Evolutionary conservation across 2,329 filamentous ascomycete species (phyloP).

Genomic region (Neonectria coccinea): DNA sequence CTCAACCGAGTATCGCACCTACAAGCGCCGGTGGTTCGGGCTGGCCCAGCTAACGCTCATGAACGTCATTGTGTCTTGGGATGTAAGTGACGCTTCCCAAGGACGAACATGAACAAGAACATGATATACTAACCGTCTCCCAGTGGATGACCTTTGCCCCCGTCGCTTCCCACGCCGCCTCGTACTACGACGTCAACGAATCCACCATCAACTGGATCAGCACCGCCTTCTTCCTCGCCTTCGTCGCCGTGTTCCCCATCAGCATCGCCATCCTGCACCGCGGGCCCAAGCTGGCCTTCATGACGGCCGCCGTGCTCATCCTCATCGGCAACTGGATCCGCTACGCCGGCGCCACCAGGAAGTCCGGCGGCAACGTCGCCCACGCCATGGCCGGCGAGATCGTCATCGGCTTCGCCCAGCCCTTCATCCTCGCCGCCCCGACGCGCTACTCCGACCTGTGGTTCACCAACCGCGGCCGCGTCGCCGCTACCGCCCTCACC

Average conservation of each 20-base stretch:
- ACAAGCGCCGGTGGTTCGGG: slow-evolving; percentile 91
- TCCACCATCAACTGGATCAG: slow-evolving; percentile 92
- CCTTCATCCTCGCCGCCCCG: slow-evolving; percentile 90
- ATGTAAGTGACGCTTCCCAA: slow-evolving; percentile 70
- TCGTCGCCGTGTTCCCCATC: slow-evolving; percentile 77
- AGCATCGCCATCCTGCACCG: slow-evolving; percentile 83
- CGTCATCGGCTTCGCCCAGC: slow-evolving; percentile 87
- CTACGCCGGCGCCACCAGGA: slow-evolving; percentile 74
- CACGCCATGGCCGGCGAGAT: slow-evolving; percentile 93
- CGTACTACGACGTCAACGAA: slow-evolving; percentile 81
- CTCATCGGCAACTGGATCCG: slow-evolving; percentile 92
- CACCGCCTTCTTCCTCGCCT: slow-evolving; percentile 88
- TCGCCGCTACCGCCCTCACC: slow-evolving; percentile 86
- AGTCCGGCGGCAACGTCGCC: slow-evolving; percentile 73
- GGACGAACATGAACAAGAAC: slow-evolving; percentile 3
- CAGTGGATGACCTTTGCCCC: slow-evolving; percentile 93
- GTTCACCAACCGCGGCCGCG: slow-evolving; percentile 87
- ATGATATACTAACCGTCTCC: not conserved
- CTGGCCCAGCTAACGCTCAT: slow-evolving; percentile 84
- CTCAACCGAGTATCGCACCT: slow-evolving; percentile 61
- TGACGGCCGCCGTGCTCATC: slow-evolving; percentile 77
- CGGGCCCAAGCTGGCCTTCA: slow-evolving; percentile 82
- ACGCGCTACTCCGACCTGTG: slow-evolving; percentile 93
- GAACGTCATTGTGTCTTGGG: slow-evolving; percentile 95
- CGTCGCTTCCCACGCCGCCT: slow-evolving; percentile 77